phyloP scores from a whole-genome alignment of 192 early-diverging fungal genomes.

The Coemansia sp. region DNA sequence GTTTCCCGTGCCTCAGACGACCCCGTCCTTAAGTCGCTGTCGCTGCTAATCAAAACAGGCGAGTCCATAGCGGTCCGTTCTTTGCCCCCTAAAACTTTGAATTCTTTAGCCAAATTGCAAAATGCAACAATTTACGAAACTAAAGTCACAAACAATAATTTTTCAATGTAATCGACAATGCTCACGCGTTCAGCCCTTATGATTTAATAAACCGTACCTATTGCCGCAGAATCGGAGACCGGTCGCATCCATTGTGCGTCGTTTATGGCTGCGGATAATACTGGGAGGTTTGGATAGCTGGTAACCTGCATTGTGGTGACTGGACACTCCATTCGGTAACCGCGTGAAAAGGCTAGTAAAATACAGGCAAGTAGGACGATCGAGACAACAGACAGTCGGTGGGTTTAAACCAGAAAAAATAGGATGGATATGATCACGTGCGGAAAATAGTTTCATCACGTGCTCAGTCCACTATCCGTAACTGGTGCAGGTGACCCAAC shows the following conservation, averaged over 20 bases:
- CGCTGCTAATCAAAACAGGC: not conserved
- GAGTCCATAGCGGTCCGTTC: not conserved
- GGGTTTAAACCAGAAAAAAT: not conserved
- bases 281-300: not conserved
- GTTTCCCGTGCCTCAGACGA: not conserved
- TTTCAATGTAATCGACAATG: no score
- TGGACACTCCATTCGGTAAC: no score
- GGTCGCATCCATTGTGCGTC: conserved; percentile 2
- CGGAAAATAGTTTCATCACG: not conserved
- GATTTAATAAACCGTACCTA: not conserved
- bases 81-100: no score
- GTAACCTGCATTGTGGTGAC: not conserved
- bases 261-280: not conserved
- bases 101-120: no score
- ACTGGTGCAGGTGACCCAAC: not conserved
- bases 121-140: no score
- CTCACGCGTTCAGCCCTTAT: no score
- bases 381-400: no score
- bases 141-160: no score
- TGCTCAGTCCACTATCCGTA: not conserved
- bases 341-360: not conserved
- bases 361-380: not conserved
- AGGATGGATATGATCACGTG: not conserved
- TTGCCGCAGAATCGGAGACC: not conserved
- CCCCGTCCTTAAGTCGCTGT: not conserved